Evolutionary conservation across 2,329 filamentous ascomycete species (phyloP), one percentile per base, ranked within the genome.

Genomic region (Cercospora sp.): DNA sequence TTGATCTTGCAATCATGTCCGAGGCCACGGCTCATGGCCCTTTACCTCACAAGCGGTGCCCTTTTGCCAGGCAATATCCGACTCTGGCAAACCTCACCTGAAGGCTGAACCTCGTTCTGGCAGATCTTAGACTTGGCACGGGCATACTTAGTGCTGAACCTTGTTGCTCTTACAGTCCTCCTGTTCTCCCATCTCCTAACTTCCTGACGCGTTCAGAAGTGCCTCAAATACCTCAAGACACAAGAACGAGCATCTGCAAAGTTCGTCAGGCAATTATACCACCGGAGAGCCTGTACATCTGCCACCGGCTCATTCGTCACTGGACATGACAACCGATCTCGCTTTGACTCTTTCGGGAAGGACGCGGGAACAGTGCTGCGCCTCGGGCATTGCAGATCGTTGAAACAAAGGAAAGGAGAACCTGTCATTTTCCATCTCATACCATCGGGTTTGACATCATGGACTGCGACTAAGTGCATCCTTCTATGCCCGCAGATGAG

Each of bases 291-390:
- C 42, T 3, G 18, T 18, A n/a, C 48, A 26, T 26, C 48, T 53
- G 10, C 45, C 48, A 28, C 48, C 48, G 20, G 23, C 48, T 53
- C 48, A 7, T 26, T 53, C 55, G 16, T 31, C 5, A 20, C 55
- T 33, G 31, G 31, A 58, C 55, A 58, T 33, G 55, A 58, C 55
- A 31, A 58, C 13, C 26, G n/a, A 58, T 5, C 28, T 58, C 18
- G 26, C 16, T 9, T 58, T 59, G 8, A 36, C 28, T 59, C 55
- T 36, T 18, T 59, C 55, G 55, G 55, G 55, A 59, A 59, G 30
- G 55, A 59, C 31, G 55, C 55, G 28, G 36, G 55, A 10, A 33
- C 16, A 59, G 55, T 36, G 55, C 55, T 59, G 55, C 55, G 55
- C 55, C 55, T 16, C 31, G 9, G 28, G 28, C 28, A 18, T 16